Evolutionary conservation across 257 asterid genomes (phyloP).

Genomic region (Cordia subcordata): DNA sequence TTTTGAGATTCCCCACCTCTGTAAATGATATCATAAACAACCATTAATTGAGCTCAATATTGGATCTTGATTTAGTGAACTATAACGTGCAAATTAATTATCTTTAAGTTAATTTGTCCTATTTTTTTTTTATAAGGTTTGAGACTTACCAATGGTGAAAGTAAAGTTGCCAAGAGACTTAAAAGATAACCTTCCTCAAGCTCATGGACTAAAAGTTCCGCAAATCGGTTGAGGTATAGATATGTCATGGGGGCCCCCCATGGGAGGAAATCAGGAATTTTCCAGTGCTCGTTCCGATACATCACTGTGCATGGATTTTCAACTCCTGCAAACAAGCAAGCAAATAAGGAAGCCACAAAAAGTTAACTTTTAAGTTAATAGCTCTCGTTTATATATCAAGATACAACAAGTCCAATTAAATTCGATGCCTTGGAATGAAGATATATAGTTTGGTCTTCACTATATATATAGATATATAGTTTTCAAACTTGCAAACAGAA

Average conservation of each 20-base stretch:
- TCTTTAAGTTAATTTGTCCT: not conserved
- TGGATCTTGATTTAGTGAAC: not conserved
- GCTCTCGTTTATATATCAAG: too few species aligned
- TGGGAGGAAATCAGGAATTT: conserved; percentile 31
- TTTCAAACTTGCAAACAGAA: too few species aligned
- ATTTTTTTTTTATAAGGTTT: too few species aligned
- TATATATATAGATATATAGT: too few species aligned
- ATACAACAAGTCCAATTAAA: too few species aligned
- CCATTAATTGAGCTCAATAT: not conserved
- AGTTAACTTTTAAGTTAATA: too few species aligned
- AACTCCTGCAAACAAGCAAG: conserved; percentile 20
- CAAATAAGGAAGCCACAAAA: not conserved
- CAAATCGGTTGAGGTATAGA: conserved; percentile 36
- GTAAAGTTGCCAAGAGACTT: conserved; percentile 33
- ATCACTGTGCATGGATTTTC: conserved; percentile 40
- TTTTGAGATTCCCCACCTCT: conserved; percentile 49
- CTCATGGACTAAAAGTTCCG: conserved; percentile 44
- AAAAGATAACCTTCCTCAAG: conserved; percentile 38
- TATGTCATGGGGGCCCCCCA: conserved; percentile 36
- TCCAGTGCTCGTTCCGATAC: conserved; percentile 45
- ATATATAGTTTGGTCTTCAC: too few species aligned
- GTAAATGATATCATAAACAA: too few species aligned
- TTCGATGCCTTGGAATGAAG: too few species aligned
- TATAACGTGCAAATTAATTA: not conserved
- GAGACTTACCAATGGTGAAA: conserved; percentile 52